Evolutionary conservation across 257 asterid genomes (phyloP).

Genomic region (Cordia subcordata): DNA sequence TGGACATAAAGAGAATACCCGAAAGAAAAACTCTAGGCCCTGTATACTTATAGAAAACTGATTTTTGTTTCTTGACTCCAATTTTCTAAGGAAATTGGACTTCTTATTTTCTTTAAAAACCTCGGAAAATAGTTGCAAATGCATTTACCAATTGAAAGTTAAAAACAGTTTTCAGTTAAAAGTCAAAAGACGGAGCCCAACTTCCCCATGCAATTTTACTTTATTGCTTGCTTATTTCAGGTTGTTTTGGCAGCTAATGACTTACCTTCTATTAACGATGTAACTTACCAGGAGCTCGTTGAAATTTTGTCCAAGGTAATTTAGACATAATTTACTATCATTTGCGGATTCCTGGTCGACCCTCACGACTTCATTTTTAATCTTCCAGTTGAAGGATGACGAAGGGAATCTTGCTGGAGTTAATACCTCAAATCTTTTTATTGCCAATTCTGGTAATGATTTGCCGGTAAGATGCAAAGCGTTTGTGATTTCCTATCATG

Average conservation of each 20-base stretch:
- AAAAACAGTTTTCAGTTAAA: too few species aligned
- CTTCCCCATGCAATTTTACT: not conserved
- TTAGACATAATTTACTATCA: conserved; percentile 9
- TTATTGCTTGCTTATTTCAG: conserved; percentile 34
- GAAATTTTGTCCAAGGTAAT: conserved; percentile 74
- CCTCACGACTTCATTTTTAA: conserved; percentile 16
- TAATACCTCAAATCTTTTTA: conserved; percentile 71
- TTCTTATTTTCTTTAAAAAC: too few species aligned
- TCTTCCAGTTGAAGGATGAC: conserved; percentile 76
- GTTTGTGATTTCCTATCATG: conserved; percentile 1
- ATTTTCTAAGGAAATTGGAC: too few species aligned
- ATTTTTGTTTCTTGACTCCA: too few species aligned
- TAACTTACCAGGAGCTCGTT: conserved; percentile 71
- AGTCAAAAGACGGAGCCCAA: too few species aligned
- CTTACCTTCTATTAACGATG: conserved; percentile 88
- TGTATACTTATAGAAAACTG: too few species aligned
- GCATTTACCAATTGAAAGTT: too few species aligned
- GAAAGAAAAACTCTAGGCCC: too few species aligned
- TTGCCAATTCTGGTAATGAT: conserved; percentile 92
- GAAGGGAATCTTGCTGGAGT: conserved; percentile 75
- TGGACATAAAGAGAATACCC: too few species aligned
- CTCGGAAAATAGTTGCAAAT: too few species aligned
- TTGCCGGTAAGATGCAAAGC: conserved; percentile 64
- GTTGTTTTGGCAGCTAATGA: conserved; percentile 93
- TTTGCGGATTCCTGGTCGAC: conserved; percentile 16